phyloP scores from a whole-genome alignment of 495 filamentous ascomycete species.

The Immersiella caudata region DNA sequence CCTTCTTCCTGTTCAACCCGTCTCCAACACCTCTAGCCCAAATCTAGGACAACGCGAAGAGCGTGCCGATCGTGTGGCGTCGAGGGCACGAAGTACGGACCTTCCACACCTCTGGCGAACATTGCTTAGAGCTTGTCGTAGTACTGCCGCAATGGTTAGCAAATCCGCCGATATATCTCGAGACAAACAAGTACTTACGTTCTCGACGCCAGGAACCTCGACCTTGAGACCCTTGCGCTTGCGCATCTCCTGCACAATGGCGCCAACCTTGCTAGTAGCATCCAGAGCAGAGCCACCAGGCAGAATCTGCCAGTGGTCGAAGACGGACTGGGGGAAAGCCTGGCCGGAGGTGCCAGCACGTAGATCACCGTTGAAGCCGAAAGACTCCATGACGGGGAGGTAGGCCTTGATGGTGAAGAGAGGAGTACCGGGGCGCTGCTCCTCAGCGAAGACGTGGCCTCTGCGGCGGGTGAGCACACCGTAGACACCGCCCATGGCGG shows the following conservation, averaged over 20 bases:
- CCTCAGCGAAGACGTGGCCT: slow-evolving; percentile 98
- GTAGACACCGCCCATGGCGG: slow-evolving; percentile 99
- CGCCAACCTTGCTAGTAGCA: slow-evolving; percentile 78
- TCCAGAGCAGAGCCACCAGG: slow-evolving; percentile 95
- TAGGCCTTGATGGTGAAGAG: slow-evolving; percentile 99
- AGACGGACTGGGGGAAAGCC: slow-evolving; percentile 98
- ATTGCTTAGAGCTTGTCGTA: slow-evolving; percentile 93
- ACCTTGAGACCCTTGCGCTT: slow-evolving; percentile 99
- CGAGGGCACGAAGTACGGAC: slow-evolving; percentile 43
- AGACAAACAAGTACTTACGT: slow-evolving; percentile 67
- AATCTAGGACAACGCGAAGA: slow-evolving; percentile 15
- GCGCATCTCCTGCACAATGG: slow-evolving; percentile 84
- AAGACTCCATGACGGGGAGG: slow-evolving; percentile 98
- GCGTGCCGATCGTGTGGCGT: slow-evolving; percentile 27
- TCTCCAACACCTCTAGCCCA: slow-evolving; percentile 20
- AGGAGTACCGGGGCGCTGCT: slow-evolving; percentile 97
- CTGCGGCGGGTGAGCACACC: slow-evolving; percentile 97
- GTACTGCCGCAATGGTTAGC: slow-evolving; percentile 74
- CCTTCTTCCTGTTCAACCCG: slow-evolving; percentile 23
- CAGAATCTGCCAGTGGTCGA: slow-evolving; percentile 96
- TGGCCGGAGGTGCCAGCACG: slow-evolving; percentile 90
- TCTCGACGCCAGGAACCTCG: slow-evolving; percentile 83
- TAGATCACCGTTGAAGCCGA: slow-evolving; percentile 99
- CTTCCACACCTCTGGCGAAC: slow-evolving; percentile 41
- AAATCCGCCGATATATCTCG: slow-evolving; percentile 12